phyloP scores from a whole-genome alignment of 2,329 filamentous ascomycete species.

The Lasiodiplodia sp. region DNA sequence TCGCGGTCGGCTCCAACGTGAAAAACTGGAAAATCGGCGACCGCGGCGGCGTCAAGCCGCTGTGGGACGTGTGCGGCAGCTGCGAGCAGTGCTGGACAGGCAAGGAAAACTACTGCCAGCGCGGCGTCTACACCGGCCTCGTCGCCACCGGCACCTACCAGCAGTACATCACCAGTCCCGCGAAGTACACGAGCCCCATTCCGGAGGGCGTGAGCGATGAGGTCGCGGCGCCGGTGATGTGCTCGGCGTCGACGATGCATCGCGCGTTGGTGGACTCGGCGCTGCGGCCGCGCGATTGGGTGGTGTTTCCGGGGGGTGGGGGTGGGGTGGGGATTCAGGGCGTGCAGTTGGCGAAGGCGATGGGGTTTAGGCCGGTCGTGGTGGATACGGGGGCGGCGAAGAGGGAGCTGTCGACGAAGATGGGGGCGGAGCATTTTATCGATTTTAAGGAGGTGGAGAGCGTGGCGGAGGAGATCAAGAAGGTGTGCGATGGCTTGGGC shows the following conservation, averaged over 20 bases:
- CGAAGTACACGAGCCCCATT: conserved; percentile 56
- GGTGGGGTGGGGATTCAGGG: conserved; percentile 66
- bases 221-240: conserved; percentile 48
- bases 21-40: conserved; percentile 60
- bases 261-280: conserved; percentile 61
- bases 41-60: conserved; percentile 60
- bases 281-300: conserved; percentile 61
- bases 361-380: conserved; percentile 65
- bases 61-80: conserved; percentile 59
- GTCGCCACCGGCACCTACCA: conserved; percentile 57
- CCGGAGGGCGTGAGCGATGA: conserved; percentile 37
- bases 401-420: background rate
- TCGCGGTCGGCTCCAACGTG: conserved; percentile 62
- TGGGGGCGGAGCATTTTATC: conserved; percentile 22
- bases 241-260: conserved; percentile 62
- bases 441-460: conserved; percentile 44
- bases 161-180: conserved; percentile 65
- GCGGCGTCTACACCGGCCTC: conserved; percentile 56
- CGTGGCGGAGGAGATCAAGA: conserved; percentile 43
- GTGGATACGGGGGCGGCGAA: conserved; percentile 48
- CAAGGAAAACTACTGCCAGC: conserved; percentile 61
- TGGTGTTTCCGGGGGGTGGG: conserved; percentile 62
- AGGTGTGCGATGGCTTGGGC: conserved; percentile 39
- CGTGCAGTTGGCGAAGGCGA: conserved; percentile 55
- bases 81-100: conserved; percentile 61